Evolutionary conservation across 108 stramenopile species (phyloP).

Genomic region (Nannochloropsis gaditana): DNA sequence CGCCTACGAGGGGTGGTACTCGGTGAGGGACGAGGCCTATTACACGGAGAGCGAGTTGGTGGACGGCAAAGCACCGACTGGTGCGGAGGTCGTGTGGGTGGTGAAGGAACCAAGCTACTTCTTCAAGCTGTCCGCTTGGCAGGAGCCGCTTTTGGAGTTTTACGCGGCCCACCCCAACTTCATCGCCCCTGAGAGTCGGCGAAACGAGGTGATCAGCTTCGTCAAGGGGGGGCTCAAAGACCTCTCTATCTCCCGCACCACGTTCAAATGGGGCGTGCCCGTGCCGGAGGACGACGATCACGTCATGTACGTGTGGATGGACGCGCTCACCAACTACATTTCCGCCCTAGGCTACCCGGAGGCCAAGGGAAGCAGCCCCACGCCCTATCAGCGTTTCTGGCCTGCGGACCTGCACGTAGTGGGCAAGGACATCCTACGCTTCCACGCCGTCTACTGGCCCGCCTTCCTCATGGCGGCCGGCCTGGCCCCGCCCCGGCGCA

Average conservation of each 20-base stretch:
- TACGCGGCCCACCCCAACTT: conserved; percentile 74
- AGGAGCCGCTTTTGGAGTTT: conserved; percentile 69
- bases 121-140: conserved; percentile 76
- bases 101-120: conserved; percentile 94
- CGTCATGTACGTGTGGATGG: conserved; percentile 97
- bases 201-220: conserved; percentile 72
- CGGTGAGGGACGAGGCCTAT: conserved; percentile 91
- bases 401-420: conserved; percentile 83
- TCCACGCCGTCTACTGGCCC: conserved; percentile 98
- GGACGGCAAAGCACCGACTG: conserved; percentile 86
- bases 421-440: conserved; percentile 96
- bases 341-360: conserved; percentile 81
- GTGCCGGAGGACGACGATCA: conserved; percentile 82
- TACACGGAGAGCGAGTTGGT: conserved; percentile 85
- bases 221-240: conserved; percentile 75
- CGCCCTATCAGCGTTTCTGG: conserved; percentile 53
- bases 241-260: conserved; percentile 79
- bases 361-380: conserved; percentile 33
- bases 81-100: conserved; percentile 82
- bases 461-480: conserved; percentile 73
- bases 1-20: conserved; percentile 95
- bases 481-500: conserved; percentile 74
- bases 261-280: conserved; percentile 85
- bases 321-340: conserved; percentile 92
- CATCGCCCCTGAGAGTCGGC: conserved; percentile 75